These are phyloP conservation scores for Alternaria gaisen DNA, from an alignment of 2,329 filamentous ascomycete genomes.

Conservation along the genomic window DNA sequence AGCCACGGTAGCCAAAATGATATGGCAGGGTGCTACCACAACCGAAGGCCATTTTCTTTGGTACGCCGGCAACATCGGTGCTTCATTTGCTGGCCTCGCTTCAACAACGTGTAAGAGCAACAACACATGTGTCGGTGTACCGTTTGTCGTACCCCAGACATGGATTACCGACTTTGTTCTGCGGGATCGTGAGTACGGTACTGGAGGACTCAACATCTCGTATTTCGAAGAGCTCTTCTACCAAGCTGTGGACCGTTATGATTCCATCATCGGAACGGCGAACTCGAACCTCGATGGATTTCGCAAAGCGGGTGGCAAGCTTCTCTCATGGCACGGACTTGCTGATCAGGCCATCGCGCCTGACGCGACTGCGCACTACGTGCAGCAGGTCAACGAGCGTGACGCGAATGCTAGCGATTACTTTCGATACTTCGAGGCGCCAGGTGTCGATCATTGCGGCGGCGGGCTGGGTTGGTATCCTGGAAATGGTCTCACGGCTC, in stretches of 20 bases:
- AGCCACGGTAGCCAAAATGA: slow-evolving; percentile 20
- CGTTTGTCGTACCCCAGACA: slow-evolving; percentile 14
- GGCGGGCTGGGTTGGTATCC: slow-evolving; percentile 34
- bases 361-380: slow-evolving; percentile 23
- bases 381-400: slow-evolving; percentile 18
- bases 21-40: slow-evolving; percentile 24
- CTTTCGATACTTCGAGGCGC: slow-evolving; percentile 44
- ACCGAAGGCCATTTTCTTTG: slow-evolving; percentile 23
- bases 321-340: slow-evolving; percentile 35
- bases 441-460: slow-evolving; percentile 40
- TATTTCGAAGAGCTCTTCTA: slow-evolving; percentile 19
- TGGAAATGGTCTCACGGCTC: slow-evolving; percentile 25
- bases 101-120: slow-evolving; percentile 22
- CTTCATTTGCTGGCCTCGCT: slow-evolving; percentile 14
- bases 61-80: slow-evolving; percentile 20
- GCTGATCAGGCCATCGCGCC: slow-evolving; percentile 23
- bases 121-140: slow-evolving; percentile 18
- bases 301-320: slow-evolving; percentile 30
- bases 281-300: slow-evolving; percentile 23
- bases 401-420: slow-evolving; percentile 28
- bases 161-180: slow-evolving; percentile 27
- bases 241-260: slow-evolving; percentile 18
- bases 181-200: slow-evolving; percentile 20
- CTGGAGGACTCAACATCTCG: slow-evolving; percentile 10
- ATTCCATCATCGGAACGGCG: slow-evolving; percentile 21